Base-by-base conservation (phyloP, 2,329 filamentous ascomycete species). In the Colletotrichum musicola region DNA sequence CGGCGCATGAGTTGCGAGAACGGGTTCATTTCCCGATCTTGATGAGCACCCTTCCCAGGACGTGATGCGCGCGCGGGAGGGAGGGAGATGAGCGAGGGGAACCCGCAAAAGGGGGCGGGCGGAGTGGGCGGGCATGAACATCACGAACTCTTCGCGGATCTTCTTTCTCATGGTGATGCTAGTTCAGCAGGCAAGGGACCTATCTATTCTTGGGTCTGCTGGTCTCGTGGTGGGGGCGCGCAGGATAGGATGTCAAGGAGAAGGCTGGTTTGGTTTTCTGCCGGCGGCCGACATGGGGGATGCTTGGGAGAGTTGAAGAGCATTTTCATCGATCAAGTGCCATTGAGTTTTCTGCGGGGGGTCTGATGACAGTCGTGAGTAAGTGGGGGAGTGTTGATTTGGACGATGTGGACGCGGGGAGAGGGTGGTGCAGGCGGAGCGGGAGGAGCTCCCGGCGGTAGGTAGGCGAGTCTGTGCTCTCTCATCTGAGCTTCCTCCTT, bases 201-300 rank as follows among this genome's bases (percentile, higher is more conserved):
- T 38, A 58, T 55, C 44, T 38, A 58, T 55, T 40, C 55, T 50
- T 27, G 18, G 46, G 46, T 6, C 10, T 35, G 30, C 3, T 35
- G 44, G 42, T 50, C n/a, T 59, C 44, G 54, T 16, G n/a, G 25
- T 6, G 13, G 13, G 7, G 12, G 14, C 10, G 30, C 7, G 30
- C 30, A 35, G 30, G 2, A 35, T 9, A 35, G 30, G 30, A 10
- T 35, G 7, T 10, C 50, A 56, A 38, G 40, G 35, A 27, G 50
- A 42, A 55, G 47, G 49, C 56, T 49, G 49, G 53, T 50, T 51
- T 60, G 35, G 54, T 6, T 44, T 20, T 14, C 16, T 64, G 53
- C 64, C 59, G 59, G 35, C 22, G 51, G 53, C 47, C 54, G 53
- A 38, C 64, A 38, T 68, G 60, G 61, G 61, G 64, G 38, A 68